Percentiles rank a stretch among this genome's conserved stretches.
Evolutionary conservation across 2,329 filamentous ascomycete species (phyloP).

Genomic region (Chalaropsis ovoidea): DNA sequence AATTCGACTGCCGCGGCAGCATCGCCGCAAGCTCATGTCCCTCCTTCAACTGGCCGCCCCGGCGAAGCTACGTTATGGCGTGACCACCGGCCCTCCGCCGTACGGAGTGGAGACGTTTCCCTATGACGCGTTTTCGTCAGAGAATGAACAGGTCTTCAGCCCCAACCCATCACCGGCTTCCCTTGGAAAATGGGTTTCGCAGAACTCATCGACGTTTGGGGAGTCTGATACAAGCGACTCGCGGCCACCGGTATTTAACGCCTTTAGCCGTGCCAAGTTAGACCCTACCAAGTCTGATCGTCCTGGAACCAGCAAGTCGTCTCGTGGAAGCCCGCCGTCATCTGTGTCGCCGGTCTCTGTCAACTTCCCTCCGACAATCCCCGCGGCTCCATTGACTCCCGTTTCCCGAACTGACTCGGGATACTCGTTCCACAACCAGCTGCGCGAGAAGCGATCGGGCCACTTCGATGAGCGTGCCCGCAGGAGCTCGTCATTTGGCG

Average conservation of each 20-base stretch:
- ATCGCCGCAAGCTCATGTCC: constrained; percentile 78
- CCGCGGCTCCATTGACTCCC: constrained; percentile 49
- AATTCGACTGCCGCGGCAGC: constrained; percentile 72
- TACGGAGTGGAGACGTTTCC: constrained; percentile 92
- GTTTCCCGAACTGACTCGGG: constrained; percentile 87
- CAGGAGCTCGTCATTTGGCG: constrained; percentile 83
- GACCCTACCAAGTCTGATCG: constrained; percentile 60
- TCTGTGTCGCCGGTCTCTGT: constrained; percentile 67
- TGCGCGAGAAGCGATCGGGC: constrained; percentile 88
- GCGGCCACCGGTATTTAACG: constrained; percentile 73
- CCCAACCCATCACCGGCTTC: constrained; percentile 59
- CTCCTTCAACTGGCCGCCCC: constrained; percentile 83
- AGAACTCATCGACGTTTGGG: constrained; percentile 82
- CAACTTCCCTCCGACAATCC: constrained; percentile 60
- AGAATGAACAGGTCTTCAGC: constrained; percentile 71
- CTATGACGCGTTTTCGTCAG: constrained; percentile 78
- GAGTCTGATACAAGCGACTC: constrained; percentile 45
- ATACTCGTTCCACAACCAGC: constrained; percentile 71
- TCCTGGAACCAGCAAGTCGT: constrained; percentile 63
- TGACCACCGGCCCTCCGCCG: constrained; percentile 76
- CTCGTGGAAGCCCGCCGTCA: constrained; percentile 50
- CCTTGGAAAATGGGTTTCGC: constrained; percentile 73
- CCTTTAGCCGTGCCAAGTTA: constrained; percentile 67
- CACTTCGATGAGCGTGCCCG: constrained; percentile 78
- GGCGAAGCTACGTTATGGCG: constrained; percentile 76